Evolutionary conservation across 2,329 filamentous ascomycete genomes (phyloP).

Genomic region (Clarireedia paspali): DNA sequence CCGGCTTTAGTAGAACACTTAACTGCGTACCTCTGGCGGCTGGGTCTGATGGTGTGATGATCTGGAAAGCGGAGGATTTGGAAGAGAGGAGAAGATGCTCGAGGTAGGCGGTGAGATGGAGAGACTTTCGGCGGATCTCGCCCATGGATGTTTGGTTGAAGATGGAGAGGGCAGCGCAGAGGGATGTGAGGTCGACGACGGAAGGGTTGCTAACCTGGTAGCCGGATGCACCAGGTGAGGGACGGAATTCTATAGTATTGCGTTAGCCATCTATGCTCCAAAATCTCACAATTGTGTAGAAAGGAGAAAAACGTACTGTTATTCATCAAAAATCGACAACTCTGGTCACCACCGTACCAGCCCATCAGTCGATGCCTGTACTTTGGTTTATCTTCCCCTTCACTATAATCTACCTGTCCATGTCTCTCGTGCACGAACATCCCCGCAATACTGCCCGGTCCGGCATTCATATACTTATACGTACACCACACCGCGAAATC

Average conservation of each 20-base stretch:
- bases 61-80: conserved; percentile 33
- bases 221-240: conserved; percentile 69
- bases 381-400: conserved; percentile 33
- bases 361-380: conserved; percentile 66
- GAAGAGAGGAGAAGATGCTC: conserved; percentile 55
- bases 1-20: conserved; percentile 61
- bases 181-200: conserved; percentile 67
- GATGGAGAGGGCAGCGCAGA: conserved; percentile 64
- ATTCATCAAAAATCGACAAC: conserved; percentile 73
- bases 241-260: conserved; percentile 50
- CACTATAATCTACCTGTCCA: conserved; percentile 43
- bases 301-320: conserved; percentile 38
- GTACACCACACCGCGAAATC: conserved; percentile 92
- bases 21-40: conserved; percentile 45
- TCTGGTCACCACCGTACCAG: conserved; percentile 82
- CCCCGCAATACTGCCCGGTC: conserved; percentile 73
- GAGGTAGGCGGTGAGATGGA: conserved; percentile 69
- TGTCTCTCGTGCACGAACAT: conserved; percentile 75
- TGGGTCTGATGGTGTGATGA: conserved; percentile 31
- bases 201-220: conserved; percentile 83
- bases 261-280: conserved; percentile 19
- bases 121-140: conserved; percentile 60
- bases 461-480: conserved; percentile 89
- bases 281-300: neutral
- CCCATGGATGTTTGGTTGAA: conserved; percentile 66